Evolutionary conservation across 202 grass and related monocot species (phyloP).

Genomic region (Carex arenaria): DNA sequence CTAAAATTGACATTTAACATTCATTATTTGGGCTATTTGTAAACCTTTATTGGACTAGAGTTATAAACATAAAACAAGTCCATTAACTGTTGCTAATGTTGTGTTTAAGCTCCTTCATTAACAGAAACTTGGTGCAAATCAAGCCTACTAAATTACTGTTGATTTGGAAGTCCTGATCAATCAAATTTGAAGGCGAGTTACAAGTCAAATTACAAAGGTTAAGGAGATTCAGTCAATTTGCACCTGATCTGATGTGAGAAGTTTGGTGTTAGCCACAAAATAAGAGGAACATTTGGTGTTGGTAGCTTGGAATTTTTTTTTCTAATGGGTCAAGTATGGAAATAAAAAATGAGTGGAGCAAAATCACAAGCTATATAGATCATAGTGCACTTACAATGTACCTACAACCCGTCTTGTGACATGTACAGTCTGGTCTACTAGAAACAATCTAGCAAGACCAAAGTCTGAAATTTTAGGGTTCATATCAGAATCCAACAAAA

Average conservation of each 20-base stretch:
- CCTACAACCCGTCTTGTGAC: slow-evolving; percentile 63
- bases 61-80: not conserved
- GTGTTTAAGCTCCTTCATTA: too few species aligned
- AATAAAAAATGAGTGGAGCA: not conserved
- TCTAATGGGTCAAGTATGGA: not conserved
- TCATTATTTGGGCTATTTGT: not conserved
- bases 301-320: not conserved
- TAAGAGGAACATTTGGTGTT: not conserved
- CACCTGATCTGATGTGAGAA: not conserved
- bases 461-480: slow-evolving; percentile 86
- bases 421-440: slow-evolving; percentile 45
- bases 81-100: too few species aligned
- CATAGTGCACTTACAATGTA: slow-evolving; percentile 41
- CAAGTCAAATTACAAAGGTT: not conserved
- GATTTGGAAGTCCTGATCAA: not conserved
- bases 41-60: not conserved
- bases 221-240: not conserved
- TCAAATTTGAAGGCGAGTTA: not conserved
- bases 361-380: not conserved
- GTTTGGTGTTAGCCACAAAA: not conserved
- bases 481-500: slow-evolving; percentile 51
- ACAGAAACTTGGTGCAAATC: not conserved
- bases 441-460: slow-evolving; percentile 69
- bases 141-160: not conserved
- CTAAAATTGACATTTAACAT: not conserved